A percentile compares a stretch with the other conserved stretches of the same genome.
Evolutionary conservation across 768 basidiomycete genomes (phyloP).

Genomic region (Psilocybe subaeruginosa): DNA sequence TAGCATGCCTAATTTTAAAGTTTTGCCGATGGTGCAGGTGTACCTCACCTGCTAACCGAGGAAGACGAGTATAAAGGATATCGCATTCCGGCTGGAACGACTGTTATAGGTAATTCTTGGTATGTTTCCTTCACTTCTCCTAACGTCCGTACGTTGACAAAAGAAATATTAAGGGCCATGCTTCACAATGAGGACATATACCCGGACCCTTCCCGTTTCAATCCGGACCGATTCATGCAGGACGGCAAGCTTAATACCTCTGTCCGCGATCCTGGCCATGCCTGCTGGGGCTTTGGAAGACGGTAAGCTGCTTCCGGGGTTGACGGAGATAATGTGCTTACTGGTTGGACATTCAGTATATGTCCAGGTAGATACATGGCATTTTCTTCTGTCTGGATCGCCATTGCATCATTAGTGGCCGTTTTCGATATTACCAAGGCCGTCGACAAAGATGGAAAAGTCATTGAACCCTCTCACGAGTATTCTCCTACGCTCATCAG

Average conservation of each 20-base stretch:
- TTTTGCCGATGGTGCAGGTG: background rate
- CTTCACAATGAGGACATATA: slow-evolving; percentile 22
- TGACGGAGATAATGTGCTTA: background rate
- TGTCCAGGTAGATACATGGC: slow-evolving; percentile 8
- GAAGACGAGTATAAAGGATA: slow-evolving; percentile 22
- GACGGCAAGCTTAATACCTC: slow-evolving; percentile 11
- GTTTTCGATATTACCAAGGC: slow-evolving; percentile 6
- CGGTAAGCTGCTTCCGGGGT: background rate
- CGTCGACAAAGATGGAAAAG: background rate
- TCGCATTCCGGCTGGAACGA: slow-evolving; percentile 13
- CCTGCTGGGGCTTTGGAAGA: slow-evolving; percentile 7
- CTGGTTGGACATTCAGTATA: background rate
- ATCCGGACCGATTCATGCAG: slow-evolving; percentile 22
- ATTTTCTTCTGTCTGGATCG: background rate
- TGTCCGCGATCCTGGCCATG: slow-evolving; percentile 6
- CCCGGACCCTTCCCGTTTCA: slow-evolving; percentile 21
- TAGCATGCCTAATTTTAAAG: too few species aligned
- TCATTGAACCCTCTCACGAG: slow-evolving; percentile 2
- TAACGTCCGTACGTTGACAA: background rate
- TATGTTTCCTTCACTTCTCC: background rate
- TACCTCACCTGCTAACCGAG: slow-evolving; percentile 5
- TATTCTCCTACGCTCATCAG: background rate
- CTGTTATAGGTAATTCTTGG: slow-evolving; percentile 15
- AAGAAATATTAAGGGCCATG: slow-evolving; percentile 20
- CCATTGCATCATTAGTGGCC: slow-evolving; percentile 1